Evolutionary conservation across 1,284 basidiomycete genomes (phyloP).

Genomic region (Apiotrichum montevideense): DNA sequence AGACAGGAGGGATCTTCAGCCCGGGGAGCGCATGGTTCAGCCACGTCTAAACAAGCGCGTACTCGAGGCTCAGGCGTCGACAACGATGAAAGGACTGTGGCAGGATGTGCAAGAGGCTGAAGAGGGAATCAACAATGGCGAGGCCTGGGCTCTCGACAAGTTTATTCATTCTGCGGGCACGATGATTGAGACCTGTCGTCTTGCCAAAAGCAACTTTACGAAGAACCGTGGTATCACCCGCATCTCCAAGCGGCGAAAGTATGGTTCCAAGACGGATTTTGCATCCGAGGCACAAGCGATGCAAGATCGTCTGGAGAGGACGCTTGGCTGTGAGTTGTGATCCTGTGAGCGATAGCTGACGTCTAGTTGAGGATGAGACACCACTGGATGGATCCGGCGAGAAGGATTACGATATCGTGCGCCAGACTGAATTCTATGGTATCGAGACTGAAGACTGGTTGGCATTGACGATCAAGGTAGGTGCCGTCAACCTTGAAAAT

Average conservation of each 20-base stretch:
- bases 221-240: conserved; percentile 54
- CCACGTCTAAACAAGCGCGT: conserved; percentile 30
- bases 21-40: conserved; percentile 23
- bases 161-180: conserved; percentile 82
- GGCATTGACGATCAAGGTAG: conserved; percentile 72
- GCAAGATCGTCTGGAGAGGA: conserved; percentile 42
- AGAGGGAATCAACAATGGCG: conserved; percentile 35
- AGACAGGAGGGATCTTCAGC: conserved; percentile 15
- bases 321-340: conserved; percentile 31
- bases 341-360: neutral
- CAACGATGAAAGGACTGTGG: conserved; percentile 44
- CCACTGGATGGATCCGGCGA: conserved; percentile 26
- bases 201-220: conserved; percentile 75
- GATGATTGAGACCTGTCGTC: conserved; percentile 78
- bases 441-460: conserved; percentile 84
- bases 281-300: conserved; percentile 31
- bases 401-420: conserved; percentile 23
- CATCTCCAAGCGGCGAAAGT: conserved; percentile 26
- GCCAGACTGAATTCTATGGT: conserved; percentile 60
- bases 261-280: conserved; percentile 24
- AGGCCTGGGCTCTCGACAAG: conserved; percentile 46
- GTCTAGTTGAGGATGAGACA: conserved; percentile 35
- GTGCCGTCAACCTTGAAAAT: conserved; percentile 13
- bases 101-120: conserved; percentile 45
- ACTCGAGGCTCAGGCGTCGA: conserved; percentile 35